Base-by-base conservation (phyloP, 495 filamentous ascomycete species). In the Penicillium goetzii region DNA sequence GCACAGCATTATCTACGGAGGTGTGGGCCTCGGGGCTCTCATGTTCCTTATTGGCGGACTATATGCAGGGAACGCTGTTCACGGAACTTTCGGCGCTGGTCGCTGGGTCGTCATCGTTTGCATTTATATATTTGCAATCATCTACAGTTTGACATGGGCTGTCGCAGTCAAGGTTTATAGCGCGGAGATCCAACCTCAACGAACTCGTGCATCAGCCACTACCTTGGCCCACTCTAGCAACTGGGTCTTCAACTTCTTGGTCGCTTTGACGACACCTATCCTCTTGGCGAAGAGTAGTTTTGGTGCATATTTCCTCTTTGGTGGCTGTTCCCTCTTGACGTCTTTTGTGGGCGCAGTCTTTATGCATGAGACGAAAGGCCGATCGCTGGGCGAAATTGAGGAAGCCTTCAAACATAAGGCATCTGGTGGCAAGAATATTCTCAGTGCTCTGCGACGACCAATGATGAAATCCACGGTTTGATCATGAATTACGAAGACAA, bases 271-370 rank as follows among this genome's bases (percentile, higher is more conserved):
- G 5, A 87, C 87, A 0, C 89, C 88, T 0, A 81, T 89, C 9
- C 74, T 91, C 17, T 74, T 90, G 15, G 81, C 82, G 0, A 79
- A 78, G 6, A 85, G 80, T 8, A 79, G 77, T 7, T 88, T 72
- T 43, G 86, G 84, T 1, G 81, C 83, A 0, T 89, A 89, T 66
- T 89, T 89, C 55, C 68, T 89, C 10, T 89, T 86, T 61, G 87
- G 84, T 25, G 72, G 77, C 9, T 79, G 75, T 47, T 71, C 81
- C 2, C 57, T 86, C 15, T 60, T 81, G 28, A 85, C 85, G 0
- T 79, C 81, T 0, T 38, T 75, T 14, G 79, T 88, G 0, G 83
- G 84, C 53, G 70, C 75, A 5, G 36, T 80, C 0, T 85, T 75
- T 50, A 89, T 89, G 85, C 85, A 84, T 2, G 87, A 89, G 69